Base-by-base conservation (phyloP, 805 yeast species). In the Wickerhamomyces queroliae region DNA sequence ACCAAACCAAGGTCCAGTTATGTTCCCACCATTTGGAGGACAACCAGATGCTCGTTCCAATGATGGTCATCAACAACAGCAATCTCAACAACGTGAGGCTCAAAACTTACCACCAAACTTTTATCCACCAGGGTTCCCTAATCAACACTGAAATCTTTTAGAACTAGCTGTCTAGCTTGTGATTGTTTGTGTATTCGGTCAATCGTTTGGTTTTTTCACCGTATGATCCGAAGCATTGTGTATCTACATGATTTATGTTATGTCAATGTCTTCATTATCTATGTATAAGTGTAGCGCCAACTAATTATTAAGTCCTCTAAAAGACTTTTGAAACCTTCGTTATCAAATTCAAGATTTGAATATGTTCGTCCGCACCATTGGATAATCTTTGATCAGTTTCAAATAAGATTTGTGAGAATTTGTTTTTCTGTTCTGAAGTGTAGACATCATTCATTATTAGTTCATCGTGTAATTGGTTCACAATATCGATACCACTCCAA, bases 291-390 rank as follows among this genome's bases (percentile, higher is more conserved):
- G 25, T 23, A 23, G 25, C 8, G 8, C 15, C 31, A 7, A n/a
- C 9, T 10, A 13, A 8, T 8, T 15, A 28, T n/a, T 30, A 8
- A 16, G 21, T 23, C 5, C 3, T 11, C 20, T 38, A 50, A 17
- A 55, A 25, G 11, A 49, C 46, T 40, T 64, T 61, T 5, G 83
- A 69, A n/a, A 81, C 62, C 46, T 76, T 69, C 10, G 74, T 53
- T 23, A 77, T 51, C 48, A 88, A 67, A 50, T 85, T 83, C 48
- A 91, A 69, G 18, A 93, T 53, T 51, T 86, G 95, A 22, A 91
- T 64, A 43, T 84, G 87, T 58, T 91, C 99, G 52, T 89, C 95
- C 4, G 95, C 77, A 13, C 99, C 99, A 54, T 80, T 87, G 39
- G 80, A 73, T 39, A 91, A 66, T 38, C 80, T 73, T 36, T 76